These are phyloP conservation scores for Amphicarpaea edgeworthii DNA, from an alignment of 306 rosid species.

Conservation along the genomic window DNA sequence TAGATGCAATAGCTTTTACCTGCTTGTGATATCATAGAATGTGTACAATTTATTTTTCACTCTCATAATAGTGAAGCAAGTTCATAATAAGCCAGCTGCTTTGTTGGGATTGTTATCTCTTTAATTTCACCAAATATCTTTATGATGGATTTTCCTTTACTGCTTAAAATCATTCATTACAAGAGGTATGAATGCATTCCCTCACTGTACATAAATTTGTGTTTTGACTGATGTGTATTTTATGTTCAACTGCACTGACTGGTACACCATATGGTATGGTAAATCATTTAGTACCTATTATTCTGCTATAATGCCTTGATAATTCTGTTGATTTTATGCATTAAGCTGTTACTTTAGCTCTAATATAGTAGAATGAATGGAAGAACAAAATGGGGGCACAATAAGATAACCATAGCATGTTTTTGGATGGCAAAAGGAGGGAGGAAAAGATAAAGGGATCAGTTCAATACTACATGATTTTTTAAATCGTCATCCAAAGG, in stretches of 20 bases:
- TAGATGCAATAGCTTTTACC: slow-evolving; percentile 47
- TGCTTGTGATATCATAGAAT: slow-evolving; percentile 49
- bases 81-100: slow-evolving; percentile 49
- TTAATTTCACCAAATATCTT: slow-evolving; percentile 26
- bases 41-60: slow-evolving; percentile 52
- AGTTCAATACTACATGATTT: neutral
- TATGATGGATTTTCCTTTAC: neutral
- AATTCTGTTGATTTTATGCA: neutral
- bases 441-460: neutral
- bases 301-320: slow-evolving; percentile 14
- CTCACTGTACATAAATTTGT: slow-evolving; percentile 11
- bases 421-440: neutral
- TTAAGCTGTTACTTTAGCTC: neutral
- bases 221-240: slow-evolving; percentile 20
- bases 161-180: slow-evolving; percentile 13
- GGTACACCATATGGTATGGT: neutral
- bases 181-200: slow-evolving; percentile 31
- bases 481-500: neutral
- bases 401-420: neutral
- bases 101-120: slow-evolving; percentile 41
- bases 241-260: neutral
- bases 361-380: slow-evolving; percentile 9
- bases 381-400: neutral
- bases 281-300: neutral
- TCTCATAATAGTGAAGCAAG: slow-evolving; percentile 45